A percentile compares a stretch with the other conserved stretches of the same genome.
These are phyloP conservation scores for Backusella morwellensis DNA, from an alignment of 192 early-diverging fungal species.

Conservation along the genomic window DNA sequence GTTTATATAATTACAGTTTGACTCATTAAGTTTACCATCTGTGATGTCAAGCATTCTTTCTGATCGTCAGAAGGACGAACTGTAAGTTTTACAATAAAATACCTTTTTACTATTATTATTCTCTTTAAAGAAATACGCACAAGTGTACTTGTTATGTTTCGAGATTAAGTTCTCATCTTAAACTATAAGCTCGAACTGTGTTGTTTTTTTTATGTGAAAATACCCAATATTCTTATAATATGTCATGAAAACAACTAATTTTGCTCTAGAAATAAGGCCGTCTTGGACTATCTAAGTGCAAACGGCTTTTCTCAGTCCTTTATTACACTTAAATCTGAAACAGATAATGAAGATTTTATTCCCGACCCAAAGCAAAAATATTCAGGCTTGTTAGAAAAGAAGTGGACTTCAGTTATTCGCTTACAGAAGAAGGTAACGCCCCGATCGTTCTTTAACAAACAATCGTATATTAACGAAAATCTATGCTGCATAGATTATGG, in stretches of 20 bases:
- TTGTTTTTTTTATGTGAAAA: background rate
- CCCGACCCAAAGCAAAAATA: slow-evolving; percentile 75
- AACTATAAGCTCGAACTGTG: background rate
- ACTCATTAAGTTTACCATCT: slow-evolving; percentile 1
- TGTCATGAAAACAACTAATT: background rate
- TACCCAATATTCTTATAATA: background rate
- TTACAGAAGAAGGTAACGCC: slow-evolving; percentile 83
- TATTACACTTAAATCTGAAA: slow-evolving; percentile 66
- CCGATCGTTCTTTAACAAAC: background rate
- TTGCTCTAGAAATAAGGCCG: slow-evolving; percentile 59
- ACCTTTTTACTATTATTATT: background rate
- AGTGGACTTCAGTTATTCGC: slow-evolving; percentile 92
- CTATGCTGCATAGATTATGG: slow-evolving; percentile 69
- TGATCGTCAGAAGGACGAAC: slow-evolving; percentile 72
- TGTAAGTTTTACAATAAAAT: slow-evolving; percentile 46
- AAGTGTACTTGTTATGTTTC: background rate
- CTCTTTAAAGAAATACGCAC: background rate
- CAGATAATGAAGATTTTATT: slow-evolving; percentile 66
- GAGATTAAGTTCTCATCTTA: slow-evolving; percentile 2
- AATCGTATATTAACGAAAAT: background rate
- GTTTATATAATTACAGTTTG: background rate
- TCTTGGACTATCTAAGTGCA: slow-evolving; percentile 86
- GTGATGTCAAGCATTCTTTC: slow-evolving; percentile 54
- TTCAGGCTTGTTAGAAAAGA: slow-evolving; percentile 83
- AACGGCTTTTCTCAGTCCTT: slow-evolving; percentile 70